Evolutionary conservation across 163 green algal species (phyloP).

Genomic region (Volvox carteri): DNA sequence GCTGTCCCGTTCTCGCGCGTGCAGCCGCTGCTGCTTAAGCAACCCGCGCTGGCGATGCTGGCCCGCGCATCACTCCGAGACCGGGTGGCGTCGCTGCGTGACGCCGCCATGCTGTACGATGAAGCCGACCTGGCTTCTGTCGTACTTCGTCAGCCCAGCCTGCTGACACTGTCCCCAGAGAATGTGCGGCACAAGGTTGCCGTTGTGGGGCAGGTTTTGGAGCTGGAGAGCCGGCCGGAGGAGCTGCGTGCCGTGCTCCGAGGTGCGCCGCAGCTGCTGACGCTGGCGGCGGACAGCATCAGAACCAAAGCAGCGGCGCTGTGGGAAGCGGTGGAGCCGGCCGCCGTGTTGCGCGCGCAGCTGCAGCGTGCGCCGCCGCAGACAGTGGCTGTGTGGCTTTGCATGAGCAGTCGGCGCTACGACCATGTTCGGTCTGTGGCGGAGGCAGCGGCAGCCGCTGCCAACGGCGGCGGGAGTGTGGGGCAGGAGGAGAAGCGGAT

Average conservation of each 20-base stretch:
- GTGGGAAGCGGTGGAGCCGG: slow-evolving; percentile 10
- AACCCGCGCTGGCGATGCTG: slow-evolving; percentile 43
- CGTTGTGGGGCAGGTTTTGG: slow-evolving; percentile 24
- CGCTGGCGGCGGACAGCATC: slow-evolving; percentile 6
- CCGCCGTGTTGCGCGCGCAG: not conserved
- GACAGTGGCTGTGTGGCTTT: slow-evolving; percentile 46
- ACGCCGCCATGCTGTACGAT: not conserved
- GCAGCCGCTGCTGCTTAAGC: slow-evolving; percentile 40
- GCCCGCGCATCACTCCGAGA: not conserved
- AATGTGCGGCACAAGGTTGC: not conserved
- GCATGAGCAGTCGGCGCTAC: slow-evolving; percentile 24
- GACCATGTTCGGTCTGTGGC: slow-evolving; percentile 16
- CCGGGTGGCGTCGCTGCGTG: not conserved
- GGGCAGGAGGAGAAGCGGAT: no score
- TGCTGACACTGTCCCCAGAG: slow-evolving; percentile 19
- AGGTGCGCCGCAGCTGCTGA: slow-evolving; percentile 50
- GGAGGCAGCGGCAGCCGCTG: slow-evolving; percentile 5
- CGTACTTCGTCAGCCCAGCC: slow-evolving; percentile 37
- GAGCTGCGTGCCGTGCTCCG: slow-evolving; percentile 29
- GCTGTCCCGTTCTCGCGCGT: slow-evolving; percentile 29
- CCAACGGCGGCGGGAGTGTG: not conserved
- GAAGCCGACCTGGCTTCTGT: slow-evolving; percentile 10
- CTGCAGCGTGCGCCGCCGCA: slow-evolving; percentile 35
- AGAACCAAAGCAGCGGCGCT: slow-evolving; percentile 21
- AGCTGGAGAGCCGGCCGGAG: slow-evolving; percentile 1